phyloP scores from a whole-genome alignment of 768 basidiomycete genomes.

The Suillus occidentalis region DNA sequence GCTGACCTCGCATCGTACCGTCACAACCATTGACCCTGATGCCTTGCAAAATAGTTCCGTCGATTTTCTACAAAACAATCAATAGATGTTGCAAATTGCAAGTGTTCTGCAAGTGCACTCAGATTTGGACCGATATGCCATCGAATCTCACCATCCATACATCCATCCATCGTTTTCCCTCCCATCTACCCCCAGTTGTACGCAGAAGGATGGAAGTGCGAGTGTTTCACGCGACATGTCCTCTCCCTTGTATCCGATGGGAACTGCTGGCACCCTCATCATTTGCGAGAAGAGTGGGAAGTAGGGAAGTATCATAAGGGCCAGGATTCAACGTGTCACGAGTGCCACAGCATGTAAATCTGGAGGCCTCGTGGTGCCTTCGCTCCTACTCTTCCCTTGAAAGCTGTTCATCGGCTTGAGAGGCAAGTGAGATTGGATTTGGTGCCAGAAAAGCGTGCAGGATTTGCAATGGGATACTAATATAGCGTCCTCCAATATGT shows the following conservation, averaged over 20 bases:
- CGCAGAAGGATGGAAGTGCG: neutral
- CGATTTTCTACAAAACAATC: neutral
- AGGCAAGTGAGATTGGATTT: neutral
- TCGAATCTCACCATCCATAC: neutral
- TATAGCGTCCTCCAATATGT: neutral
- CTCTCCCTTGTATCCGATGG: neutral
- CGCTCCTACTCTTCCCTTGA: neutral
- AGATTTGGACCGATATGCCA: neutral
- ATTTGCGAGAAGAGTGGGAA: neutral
- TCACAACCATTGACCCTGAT: neutral
- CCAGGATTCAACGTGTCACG: neutral
- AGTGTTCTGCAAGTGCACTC: neutral
- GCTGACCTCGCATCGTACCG: neutral
- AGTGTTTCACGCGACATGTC: neutral
- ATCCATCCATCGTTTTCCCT: neutral
- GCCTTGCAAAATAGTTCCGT: neutral
- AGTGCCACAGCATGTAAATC: neutral
- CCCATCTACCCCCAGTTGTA: neutral
- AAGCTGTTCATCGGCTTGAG: neutral
- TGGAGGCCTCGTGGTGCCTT: neutral
- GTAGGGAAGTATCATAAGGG: neutral
- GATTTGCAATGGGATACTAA: neutral
- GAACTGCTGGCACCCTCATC: neutral
- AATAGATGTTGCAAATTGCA: neutral
- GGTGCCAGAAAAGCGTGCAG: neutral